These are phyloP conservation scores for Linderina pennispora DNA, from an alignment of 192 early-diverging fungal genomes.

Conservation along the genomic window DNA sequence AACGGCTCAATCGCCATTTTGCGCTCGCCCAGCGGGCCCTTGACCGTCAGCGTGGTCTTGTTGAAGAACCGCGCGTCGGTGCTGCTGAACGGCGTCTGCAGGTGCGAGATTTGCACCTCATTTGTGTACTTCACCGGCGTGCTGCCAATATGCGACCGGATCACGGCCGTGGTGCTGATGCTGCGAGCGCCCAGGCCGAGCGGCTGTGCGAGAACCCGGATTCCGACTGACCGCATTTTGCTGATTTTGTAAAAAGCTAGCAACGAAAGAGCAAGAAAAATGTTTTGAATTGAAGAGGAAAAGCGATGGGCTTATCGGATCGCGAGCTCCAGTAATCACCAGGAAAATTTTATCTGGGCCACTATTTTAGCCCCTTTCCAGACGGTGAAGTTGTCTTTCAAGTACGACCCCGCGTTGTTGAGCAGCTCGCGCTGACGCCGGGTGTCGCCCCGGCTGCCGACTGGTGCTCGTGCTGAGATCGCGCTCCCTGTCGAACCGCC, in stretches of 20 bases:
- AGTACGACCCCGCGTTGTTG: slow-evolving; percentile 13
- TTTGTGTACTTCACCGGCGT: slow-evolving; percentile 64
- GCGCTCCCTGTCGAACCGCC: slow-evolving; percentile 17
- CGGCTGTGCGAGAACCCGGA: background rate
- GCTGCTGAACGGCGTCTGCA: slow-evolving; percentile 52
- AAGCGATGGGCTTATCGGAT: too few species aligned
- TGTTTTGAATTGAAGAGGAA: too few species aligned
- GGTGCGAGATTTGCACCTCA: slow-evolving; percentile 68
- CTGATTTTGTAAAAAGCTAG: too few species aligned
- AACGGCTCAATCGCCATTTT: slow-evolving; percentile 78
- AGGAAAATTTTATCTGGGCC: too few species aligned
- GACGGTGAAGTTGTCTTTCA: slow-evolving; percentile 2
- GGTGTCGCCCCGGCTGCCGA: too few species aligned
- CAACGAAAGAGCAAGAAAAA: too few species aligned
- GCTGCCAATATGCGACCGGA: slow-evolving; percentile 76
- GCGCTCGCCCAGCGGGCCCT: slow-evolving; percentile 76
- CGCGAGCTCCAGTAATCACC: too few species aligned
- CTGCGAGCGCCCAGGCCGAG: background rate
- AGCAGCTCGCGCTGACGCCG: slow-evolving; percentile 17
- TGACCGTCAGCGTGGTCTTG: slow-evolving; percentile 65
- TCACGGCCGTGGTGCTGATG: slow-evolving; percentile 15
- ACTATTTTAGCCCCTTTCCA: background rate
- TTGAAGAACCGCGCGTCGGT: slow-evolving; percentile 57
- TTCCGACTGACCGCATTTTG: background rate
- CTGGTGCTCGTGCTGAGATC: slow-evolving; percentile 13